phyloP scores from a whole-genome alignment of 139 green algal species.

The Ettlia oleoabundans region DNA sequence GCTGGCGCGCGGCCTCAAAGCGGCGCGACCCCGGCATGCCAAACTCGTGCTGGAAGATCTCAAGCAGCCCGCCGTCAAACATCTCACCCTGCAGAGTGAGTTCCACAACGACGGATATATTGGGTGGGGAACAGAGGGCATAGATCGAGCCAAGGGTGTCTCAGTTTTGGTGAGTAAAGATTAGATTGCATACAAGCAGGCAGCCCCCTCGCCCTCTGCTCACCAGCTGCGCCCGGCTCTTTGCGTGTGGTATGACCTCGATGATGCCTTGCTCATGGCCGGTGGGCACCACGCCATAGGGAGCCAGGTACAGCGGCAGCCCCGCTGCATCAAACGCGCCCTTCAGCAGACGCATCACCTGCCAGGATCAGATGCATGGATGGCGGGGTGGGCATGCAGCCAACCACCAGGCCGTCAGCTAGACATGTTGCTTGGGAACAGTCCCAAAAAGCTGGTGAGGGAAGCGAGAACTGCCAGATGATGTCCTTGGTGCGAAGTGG shows the following conservation, averaged over 20 bases:
- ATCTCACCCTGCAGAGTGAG: constrained; percentile 81
- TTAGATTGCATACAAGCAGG: neutral
- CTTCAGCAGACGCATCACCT: constrained; percentile 84
- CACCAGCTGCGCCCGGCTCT: constrained; percentile 57
- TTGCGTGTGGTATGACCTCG: constrained; percentile 91
- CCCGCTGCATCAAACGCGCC: constrained; percentile 73
- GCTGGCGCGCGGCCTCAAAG: constrained; percentile 88
- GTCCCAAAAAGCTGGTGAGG: too few relatives aligned
- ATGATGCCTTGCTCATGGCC: constrained; percentile 97
- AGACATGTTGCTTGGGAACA: too few relatives aligned
- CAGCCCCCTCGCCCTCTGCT: neutral
- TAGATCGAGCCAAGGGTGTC: too few relatives aligned
- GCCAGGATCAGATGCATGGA: neutral
- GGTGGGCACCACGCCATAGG: constrained; percentile 96
- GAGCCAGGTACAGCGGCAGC: constrained; percentile 87
- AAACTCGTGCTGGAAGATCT: constrained; percentile 95
- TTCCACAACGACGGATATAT: too few relatives aligned
- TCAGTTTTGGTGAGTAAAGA: too few relatives aligned
- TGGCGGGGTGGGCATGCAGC: neutral
- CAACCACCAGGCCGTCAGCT: neutral
- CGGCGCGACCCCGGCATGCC: constrained; percentile 70
- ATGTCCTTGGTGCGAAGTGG: too few relatives aligned
- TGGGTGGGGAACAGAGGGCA: too few relatives aligned
- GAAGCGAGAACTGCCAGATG: too few relatives aligned
- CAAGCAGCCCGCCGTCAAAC: constrained; percentile 88